Percentiles rank a stretch among this genome's conserved stretches.
phyloP scores from a whole-genome alignment of 805 yeast genomes.

The Cyberlindnera xylosilytica region DNA sequence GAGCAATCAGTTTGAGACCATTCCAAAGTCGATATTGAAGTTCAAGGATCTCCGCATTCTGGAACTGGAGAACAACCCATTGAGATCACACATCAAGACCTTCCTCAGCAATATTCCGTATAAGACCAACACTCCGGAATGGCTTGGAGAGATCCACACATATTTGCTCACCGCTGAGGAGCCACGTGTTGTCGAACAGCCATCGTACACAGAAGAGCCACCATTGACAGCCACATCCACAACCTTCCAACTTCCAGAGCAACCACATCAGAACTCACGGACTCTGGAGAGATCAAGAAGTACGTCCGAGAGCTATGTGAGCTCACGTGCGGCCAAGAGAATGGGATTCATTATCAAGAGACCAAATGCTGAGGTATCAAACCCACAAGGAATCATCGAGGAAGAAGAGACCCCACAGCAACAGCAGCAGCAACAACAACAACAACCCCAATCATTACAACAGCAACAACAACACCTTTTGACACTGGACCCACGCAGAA shows the following conservation, averaged over 20 bases:
- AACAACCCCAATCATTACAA: background rate
- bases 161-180: conserved; percentile 10
- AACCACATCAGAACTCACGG: background rate
- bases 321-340: conserved; percentile 67
- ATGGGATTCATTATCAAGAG: conserved; percentile 67
- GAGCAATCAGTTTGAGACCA: conserved; percentile 51
- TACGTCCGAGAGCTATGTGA: conserved; percentile 40
- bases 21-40: conserved; percentile 52
- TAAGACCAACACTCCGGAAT: conserved; percentile 40
- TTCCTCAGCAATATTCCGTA: conserved; percentile 35
- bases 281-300: conserved; percentile 30
- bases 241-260: conserved; percentile 8
- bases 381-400: conserved; percentile 21
- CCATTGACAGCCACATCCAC: conserved; percentile 5
- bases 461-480: background rate
- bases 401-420: conserved; percentile 20
- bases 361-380: conserved; percentile 24
- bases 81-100: conserved; percentile 44
- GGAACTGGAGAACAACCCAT: conserved; percentile 63
- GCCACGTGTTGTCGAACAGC: conserved; percentile 4
- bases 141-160: conserved; percentile 30
- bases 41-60: conserved; percentile 51
- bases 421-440: no score
- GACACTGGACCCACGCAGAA: conserved; percentile 17
- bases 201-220: conserved; percentile 1